phyloP scores from a whole-genome alignment of 108 stramenopile species.

The Pelagomonas calceolata region DNA sequence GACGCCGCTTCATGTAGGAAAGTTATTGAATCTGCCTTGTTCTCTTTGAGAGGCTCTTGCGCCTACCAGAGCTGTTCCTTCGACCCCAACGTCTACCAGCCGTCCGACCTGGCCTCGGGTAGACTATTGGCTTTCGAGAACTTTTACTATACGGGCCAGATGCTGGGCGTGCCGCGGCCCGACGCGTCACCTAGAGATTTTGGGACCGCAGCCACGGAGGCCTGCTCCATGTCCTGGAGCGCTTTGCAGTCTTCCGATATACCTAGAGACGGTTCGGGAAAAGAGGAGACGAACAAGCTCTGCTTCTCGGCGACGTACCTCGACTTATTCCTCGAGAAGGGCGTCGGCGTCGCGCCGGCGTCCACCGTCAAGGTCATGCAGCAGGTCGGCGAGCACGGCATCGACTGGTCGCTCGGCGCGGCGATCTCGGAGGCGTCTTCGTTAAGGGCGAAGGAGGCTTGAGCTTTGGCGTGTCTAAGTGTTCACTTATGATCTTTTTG shows the following conservation, averaged over 20 bases:
- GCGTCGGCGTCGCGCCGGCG: neutral
- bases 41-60: neutral
- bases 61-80: slow-evolving; percentile 4
- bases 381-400: neutral
- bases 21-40: neutral
- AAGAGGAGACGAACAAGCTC: neutral
- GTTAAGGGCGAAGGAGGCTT: no score
- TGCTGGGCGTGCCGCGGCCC: neutral
- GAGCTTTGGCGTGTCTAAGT: no score
- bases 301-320: slow-evolving; percentile 1
- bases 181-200: neutral
- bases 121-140: slow-evolving; percentile 9
- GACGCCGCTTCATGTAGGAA: neutral
- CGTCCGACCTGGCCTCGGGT: neutral
- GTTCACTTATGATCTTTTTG: no score
- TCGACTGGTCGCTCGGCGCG: slow-evolving; percentile 1
- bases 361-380: neutral
- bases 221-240: neutral
- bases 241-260: neutral
- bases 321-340: neutral
- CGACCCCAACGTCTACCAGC: slow-evolving; percentile 22
- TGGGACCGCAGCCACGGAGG: neutral
- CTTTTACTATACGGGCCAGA: slow-evolving; percentile 11
- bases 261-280: neutral
- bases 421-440: neutral